Percentiles rank a stretch among this genome's conserved stretches.
Evolutionary conservation across 2,329 filamentous ascomycete species (phyloP).

Genomic region (Penicillium polonicum): DNA sequence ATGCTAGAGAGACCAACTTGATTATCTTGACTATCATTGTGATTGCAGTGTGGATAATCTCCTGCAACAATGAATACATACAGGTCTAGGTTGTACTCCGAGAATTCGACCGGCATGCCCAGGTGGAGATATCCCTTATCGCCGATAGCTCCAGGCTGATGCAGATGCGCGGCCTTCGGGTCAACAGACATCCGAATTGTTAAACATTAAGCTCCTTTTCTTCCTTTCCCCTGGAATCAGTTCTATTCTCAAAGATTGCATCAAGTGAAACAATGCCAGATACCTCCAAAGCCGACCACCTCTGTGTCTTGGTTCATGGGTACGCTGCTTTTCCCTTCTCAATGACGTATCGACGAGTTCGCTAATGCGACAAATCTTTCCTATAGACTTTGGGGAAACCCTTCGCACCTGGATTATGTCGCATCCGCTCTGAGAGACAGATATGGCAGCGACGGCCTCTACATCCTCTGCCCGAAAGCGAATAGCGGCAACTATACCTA

Average conservation of each 20-base stretch:
- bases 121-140: conserved; percentile 1
- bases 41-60: not conserved
- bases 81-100: not conserved
- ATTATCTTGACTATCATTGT: not conserved
- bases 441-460: conserved; percentile 51
- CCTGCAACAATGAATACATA: not conserved
- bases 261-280: conserved; percentile 10
- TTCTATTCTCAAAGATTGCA: not conserved
- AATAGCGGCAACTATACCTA: conserved; percentile 62
- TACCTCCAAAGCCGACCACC: conserved; percentile 47
- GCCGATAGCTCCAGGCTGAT: conserved; percentile 11
- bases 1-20: not conserved
- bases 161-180: conserved; percentile 3
- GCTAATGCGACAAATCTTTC: conserved; percentile 10
- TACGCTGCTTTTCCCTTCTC: conserved; percentile 33
- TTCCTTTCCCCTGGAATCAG: not conserved
- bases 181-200: conserved; percentile 2
- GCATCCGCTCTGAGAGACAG: conserved; percentile 52
- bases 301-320: conserved; percentile 64
- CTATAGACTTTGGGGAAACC: conserved; percentile 60
- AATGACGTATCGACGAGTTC: conserved; percentile 11
- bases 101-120: not conserved
- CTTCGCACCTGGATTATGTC: conserved; percentile 57
- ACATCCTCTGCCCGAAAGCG: conserved; percentile 56
- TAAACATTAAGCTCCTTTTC: not conserved